Base-by-base conservation (phyloP, 495 filamentous ascomycete genomes). In the Daldinia loculata region DNA sequence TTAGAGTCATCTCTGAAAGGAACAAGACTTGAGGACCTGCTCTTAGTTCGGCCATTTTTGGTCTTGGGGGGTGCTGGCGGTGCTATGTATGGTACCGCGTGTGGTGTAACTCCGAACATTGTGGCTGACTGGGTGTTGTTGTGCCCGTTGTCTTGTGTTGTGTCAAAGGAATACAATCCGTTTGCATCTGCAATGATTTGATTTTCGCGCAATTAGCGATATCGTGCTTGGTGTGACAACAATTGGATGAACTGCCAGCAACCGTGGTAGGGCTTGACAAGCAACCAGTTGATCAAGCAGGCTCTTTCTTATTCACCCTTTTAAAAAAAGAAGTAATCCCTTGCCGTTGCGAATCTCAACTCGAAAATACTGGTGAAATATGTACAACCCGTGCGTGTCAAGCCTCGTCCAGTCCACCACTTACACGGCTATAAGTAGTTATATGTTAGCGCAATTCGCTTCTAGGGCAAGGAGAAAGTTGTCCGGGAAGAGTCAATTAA, bases 1-100 rank as follows among this genome's bases (percentile, higher is more conserved):
- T 79, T 80, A 29, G 80, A 77, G 74, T 85, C 83, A 63, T 82
- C 81, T 52, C 81, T 78, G 69, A 84, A 83, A 30, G 83, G 74
- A 38, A 79, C 72, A 45, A 82, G 70, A 52, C 75, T 67, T 60
- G 76, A 26, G 32, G 78, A 72, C 56, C 72, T 67, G 50, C 66
- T 71, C 62, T 72, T 79, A 69, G 77, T 71, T 63, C 78, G 81
- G 72, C 77, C 70, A 64, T 71, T 78, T 52, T 73, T 65, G 59
- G 75, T 77, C 70, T 68, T 79, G 56, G 74, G 76, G 58, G 78
- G 80, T 61, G 76, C 74, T 77, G 58, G 77, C 75, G 57, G 71
- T 62, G 72, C 67, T 51, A 63, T 61, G 38, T 67, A 67, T 17
- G 61, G 43, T 57, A 55, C 64, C 27, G 61, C 36, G 45, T 53